Base-by-base conservation (phyloP, 108 stramenopile genomes). In the Cyclotella choctawhatcheeana region DNA sequence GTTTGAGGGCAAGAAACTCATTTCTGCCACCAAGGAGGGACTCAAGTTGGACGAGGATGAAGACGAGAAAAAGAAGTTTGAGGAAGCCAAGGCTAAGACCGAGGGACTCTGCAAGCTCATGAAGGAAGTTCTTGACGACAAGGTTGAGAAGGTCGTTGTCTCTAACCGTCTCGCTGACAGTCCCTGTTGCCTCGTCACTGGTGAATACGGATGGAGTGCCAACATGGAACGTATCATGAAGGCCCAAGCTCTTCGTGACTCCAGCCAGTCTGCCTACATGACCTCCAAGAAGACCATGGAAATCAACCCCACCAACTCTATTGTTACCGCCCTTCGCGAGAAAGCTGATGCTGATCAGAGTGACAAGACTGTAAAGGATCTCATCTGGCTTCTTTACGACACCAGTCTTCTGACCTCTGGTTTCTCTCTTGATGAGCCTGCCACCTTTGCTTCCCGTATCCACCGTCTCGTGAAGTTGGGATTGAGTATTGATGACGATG, bases 191-290 rank as follows among this genome's bases (percentile, higher is more conserved):
- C 95, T 99, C 31, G 98, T 99, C 10, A 99, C 99, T 24, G 99
- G 99, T 24, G 99, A 99, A 84, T 99, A 97, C 81, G 99, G 99
- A 61, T 99, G 99, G 99, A 93, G 97, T 60, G 99, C 99, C 71
- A 99, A 99, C 90, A 99, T 99, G 99, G 99, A 99, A 87, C 97
- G 98, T 77, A 99, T 99, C 86, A 99, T 99, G 99, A 99, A 99
- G 88, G 99, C 99, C 8, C 99, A 99, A 89, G 98, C 99, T 31
- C 97, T 99, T 43, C 97, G 99, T 65, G 99, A 99, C 86, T 86
- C 96, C 22, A 88, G 95, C 70, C 97, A 97, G 68, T 93, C 93
- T 34, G 89, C 97, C 29, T 99, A 99, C 97, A 99, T 99, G 99
- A 85, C 88, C 51, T 97, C 97, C 62, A 99, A 98, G 97, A 99